Percentiles rank a stretch among this genome's conserved stretches.
Conservation (phyloP, 2,329 filamentous ascomycete genomes). For the Cryphonectria parasitica region DNA sequence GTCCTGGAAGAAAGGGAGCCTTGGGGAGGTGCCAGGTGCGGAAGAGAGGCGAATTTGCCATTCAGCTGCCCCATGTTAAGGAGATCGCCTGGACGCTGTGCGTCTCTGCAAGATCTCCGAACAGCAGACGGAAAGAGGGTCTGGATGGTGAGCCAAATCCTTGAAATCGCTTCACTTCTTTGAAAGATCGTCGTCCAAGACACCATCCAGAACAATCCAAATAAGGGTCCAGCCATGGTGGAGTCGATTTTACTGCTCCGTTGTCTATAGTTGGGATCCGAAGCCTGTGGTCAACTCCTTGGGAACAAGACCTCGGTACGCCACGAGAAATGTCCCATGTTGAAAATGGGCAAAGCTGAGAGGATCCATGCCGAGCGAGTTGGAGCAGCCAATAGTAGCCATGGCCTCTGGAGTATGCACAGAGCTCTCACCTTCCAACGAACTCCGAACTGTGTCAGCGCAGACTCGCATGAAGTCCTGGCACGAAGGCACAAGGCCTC, state of each 20-base stretch:
- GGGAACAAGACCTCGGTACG: neutral
- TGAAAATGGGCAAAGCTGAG: neutral
- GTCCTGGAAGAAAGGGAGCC: neutral
- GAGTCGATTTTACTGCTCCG: neutral
- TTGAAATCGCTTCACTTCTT: neutral
- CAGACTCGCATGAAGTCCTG: neutral
- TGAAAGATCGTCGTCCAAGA: neutral
- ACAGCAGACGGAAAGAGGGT: neutral
- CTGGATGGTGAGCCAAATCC: neutral
- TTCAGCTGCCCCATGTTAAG: neutral
- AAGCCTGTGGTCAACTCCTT: neutral
- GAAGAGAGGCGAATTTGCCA: neutral
- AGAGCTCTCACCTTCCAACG: constrained; percentile 6
- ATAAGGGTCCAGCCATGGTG: neutral
- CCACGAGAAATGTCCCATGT: neutral
- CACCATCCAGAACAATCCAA: neutral
- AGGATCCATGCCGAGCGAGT: neutral
- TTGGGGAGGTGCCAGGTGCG: neutral
- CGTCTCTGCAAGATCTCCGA: neutral
- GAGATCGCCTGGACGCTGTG: neutral
- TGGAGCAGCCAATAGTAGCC: neutral
- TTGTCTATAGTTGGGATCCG: neutral
- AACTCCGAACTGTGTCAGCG: neutral
- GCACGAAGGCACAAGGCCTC: neutral
- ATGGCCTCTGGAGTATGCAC: neutral